Evolutionary conservation across 2,329 filamentous ascomycete genomes (phyloP).

Genomic region (Diaporthe citri): DNA sequence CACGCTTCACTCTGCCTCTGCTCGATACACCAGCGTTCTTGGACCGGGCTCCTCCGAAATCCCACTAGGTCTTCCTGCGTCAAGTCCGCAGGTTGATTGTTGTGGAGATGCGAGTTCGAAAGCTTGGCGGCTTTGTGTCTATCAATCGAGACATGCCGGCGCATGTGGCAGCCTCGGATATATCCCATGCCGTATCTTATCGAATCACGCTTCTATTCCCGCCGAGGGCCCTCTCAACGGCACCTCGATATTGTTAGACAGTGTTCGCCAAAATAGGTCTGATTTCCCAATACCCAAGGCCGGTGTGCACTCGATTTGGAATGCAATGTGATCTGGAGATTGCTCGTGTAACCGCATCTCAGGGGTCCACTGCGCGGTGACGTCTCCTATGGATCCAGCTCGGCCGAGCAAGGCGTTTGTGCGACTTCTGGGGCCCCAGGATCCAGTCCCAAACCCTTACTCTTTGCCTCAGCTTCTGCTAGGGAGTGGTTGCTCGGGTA

Average conservation of each 20-base stretch:
- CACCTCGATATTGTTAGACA: slow-evolving; percentile 18
- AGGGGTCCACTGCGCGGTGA: slow-evolving; percentile 30
- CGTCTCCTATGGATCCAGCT: slow-evolving; percentile 6
- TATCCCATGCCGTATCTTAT: slow-evolving; percentile 3
- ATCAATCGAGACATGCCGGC: slow-evolving; percentile 8
- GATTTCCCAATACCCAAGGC: slow-evolving; percentile 8
- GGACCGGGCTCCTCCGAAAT: slow-evolving; percentile 15
- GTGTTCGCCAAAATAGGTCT: not conserved
- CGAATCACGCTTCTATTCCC: slow-evolving; percentile 5
- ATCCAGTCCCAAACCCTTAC: slow-evolving; percentile 24
- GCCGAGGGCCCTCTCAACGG: not conserved
- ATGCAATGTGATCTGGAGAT: slow-evolving; percentile 35
- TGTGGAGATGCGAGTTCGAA: slow-evolving; percentile 11
- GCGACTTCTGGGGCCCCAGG: not conserved
- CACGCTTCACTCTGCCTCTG: slow-evolving; percentile 7
- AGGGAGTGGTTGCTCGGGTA: slow-evolving; percentile 4
- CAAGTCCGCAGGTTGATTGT: not conserved
- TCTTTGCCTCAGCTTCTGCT: not conserved
- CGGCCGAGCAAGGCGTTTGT: slow-evolving; percentile 23
- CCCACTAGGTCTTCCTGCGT: slow-evolving; percentile 1
- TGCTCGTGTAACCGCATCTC: slow-evolving; percentile 29
- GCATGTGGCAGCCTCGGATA: slow-evolving; percentile 24
- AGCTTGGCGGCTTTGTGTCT: not conserved
- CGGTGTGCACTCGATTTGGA: slow-evolving; percentile 19
- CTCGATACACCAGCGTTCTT: not conserved